These are phyloP conservation scores for Citrullus amarus DNA, from an alignment of 306 rosid species.

Conservation along the genomic window DNA sequence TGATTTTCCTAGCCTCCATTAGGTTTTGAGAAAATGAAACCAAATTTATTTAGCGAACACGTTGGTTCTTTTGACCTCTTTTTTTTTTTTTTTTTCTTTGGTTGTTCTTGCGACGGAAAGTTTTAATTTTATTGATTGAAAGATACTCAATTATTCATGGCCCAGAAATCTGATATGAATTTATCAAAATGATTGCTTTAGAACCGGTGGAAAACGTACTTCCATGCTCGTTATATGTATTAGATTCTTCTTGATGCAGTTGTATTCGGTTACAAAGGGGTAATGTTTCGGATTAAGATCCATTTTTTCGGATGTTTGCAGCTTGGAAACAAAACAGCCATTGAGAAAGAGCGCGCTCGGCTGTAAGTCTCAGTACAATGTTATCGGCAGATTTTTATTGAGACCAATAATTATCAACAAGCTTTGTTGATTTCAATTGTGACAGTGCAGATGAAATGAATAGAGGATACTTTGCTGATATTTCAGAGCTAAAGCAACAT, in stretches of 20 bases:
- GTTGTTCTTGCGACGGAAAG: not conserved
- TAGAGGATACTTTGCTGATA: constrained; percentile 78
- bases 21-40: not conserved
- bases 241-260: not conserved
- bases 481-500: constrained; percentile 54
- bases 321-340: constrained; percentile 54
- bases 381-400: not conserved
- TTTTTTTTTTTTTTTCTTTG: not conserved
- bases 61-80: not conserved
- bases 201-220: not conserved
- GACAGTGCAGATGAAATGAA: constrained; percentile 86
- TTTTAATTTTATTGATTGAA: not conserved
- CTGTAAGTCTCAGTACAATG: constrained; percentile 41
- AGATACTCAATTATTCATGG: not conserved
- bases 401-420: constrained; percentile 8
- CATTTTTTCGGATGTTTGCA: constrained; percentile 17
- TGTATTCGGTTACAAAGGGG: not conserved
- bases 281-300: not conserved
- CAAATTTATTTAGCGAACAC: not conserved
- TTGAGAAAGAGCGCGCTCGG: constrained; percentile 75
- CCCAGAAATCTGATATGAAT: not conserved
- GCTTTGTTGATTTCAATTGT: constrained; percentile 21
- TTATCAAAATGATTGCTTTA: not conserved
- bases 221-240: not conserved
- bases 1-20: not conserved